phyloP scores from a whole-genome alignment of 1,284 basidiomycete species.

The Pyrrhoderma lamaoense region DNA sequence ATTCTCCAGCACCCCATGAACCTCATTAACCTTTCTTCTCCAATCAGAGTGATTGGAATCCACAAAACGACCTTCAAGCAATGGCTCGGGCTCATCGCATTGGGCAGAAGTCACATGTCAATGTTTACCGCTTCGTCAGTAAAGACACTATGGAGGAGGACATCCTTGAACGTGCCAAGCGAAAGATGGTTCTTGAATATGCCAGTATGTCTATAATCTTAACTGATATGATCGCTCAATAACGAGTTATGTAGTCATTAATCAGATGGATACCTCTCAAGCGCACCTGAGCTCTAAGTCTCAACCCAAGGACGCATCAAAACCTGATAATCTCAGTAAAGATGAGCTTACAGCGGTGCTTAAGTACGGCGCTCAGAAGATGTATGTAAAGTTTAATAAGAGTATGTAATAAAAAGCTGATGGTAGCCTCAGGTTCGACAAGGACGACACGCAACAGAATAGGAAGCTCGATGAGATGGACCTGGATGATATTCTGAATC shows the following conservation, averaged over 20 bases:
- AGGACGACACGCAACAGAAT: conserved; percentile 87
- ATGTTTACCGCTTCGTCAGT: conserved; percentile 95
- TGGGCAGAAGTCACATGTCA: conserved; percentile 96
- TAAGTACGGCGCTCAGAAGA: conserved; percentile 98
- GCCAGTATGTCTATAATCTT: conserved; percentile 67
- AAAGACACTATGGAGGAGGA: conserved; percentile 99
- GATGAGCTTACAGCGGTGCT: conserved; percentile 98
- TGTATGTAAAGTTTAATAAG: conserved; percentile 47
- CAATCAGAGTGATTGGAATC: conserved; percentile 85
- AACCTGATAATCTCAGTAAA: conserved; percentile 88
- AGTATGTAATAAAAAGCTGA: conserved; percentile 17
- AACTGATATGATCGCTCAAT: conserved; percentile 21
- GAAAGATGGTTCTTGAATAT: conserved; percentile 99
- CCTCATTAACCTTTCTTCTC: conserved; percentile 4
- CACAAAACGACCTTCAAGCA: conserved; percentile 97
- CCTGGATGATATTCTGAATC: conserved; percentile 94
- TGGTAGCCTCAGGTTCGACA: conserved; percentile 72
- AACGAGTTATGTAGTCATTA: conserved; percentile 69
- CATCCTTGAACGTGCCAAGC: conserved; percentile 94
- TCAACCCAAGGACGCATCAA: conserved; percentile 59
- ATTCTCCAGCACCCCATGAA: conserved; percentile 4
- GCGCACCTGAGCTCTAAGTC: conserved; percentile 87
- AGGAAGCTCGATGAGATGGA: conserved; percentile 99
- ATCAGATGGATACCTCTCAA: conserved; percentile 99
- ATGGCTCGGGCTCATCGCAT: conserved; percentile 99